A percentile compares a stretch with the other conserved stretches of the same genome.
These are phyloP conservation scores for Candida morakotiae DNA, from an alignment of 805 yeast genomes.

Conservation along the genomic window DNA sequence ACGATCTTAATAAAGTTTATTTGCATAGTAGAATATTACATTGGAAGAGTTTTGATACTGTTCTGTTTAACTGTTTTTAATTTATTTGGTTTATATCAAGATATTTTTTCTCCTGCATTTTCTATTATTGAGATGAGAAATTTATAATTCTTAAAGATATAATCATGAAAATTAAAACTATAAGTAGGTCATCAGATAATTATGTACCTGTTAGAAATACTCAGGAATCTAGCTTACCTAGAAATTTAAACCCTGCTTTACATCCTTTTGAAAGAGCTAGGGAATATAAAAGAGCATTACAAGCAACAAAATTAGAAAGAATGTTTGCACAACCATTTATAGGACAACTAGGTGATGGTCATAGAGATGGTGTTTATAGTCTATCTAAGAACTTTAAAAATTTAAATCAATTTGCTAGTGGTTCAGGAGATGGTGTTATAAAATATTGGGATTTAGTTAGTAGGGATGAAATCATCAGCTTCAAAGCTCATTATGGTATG, in stretches of 20 bases:
- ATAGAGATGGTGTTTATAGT: slow-evolving; percentile 87
- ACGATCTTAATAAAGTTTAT: too few relatives aligned
- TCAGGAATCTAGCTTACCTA: slow-evolving; percentile 80
- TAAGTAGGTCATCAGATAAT: slow-evolving; percentile 83
- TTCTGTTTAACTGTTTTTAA: too few relatives aligned
- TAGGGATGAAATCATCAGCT: slow-evolving; percentile 68
- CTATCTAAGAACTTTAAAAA: slow-evolving; percentile 74
- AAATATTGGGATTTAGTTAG: slow-evolving; percentile 91
- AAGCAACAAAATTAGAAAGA: slow-evolving; percentile 91
- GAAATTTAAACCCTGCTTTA: slow-evolving; percentile 88
- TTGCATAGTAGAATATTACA: too few relatives aligned
- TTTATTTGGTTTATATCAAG: too few relatives aligned
- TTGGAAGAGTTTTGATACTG: too few relatives aligned
- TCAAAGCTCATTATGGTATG: slow-evolving; percentile 87
- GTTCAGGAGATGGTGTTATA: slow-evolving; percentile 92
- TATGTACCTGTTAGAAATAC: slow-evolving; percentile 91
- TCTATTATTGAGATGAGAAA: slow-evolving; percentile 7
- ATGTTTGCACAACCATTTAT: slow-evolving; percentile 98
- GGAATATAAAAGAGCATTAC: slow-evolving; percentile 90
- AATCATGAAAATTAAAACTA: slow-evolving; percentile 77
- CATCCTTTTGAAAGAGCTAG: slow-evolving; percentile 98
- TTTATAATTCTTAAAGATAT: background rate
- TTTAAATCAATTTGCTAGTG: slow-evolving; percentile 78
- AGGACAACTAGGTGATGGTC: slow-evolving; percentile 93
- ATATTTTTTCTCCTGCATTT: too few relatives aligned